Evolutionary conservation across 2,329 filamentous ascomycete species (phyloP).

Genomic region (Ceratocystis cubensis): DNA sequence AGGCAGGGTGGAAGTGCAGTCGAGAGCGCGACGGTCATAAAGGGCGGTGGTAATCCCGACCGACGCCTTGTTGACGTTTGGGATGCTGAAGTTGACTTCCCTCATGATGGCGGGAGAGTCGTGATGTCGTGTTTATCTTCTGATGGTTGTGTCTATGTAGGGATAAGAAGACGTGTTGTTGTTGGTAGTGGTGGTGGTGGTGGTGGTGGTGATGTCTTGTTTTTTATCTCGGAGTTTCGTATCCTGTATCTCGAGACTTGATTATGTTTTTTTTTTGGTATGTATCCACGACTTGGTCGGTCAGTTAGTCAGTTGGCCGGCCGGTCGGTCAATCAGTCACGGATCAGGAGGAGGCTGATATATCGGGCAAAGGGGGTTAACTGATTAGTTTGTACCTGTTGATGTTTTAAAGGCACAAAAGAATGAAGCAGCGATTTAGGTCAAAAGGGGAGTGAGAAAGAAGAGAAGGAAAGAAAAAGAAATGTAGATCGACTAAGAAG

Average conservation of each 20-base stretch:
- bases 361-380: neutral
- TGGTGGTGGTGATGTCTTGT: neutral
- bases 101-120: constrained; percentile 56
- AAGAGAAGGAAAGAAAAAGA: constrained; percentile 5
- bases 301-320: neutral
- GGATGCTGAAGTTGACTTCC: constrained; percentile 99
- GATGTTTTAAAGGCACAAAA: constrained; percentile 9
- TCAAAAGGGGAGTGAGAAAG: neutral
- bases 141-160: neutral
- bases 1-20: constrained; percentile 94
- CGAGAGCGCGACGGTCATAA: constrained; percentile 91
- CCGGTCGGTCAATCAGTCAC: neutral
- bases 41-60: constrained; percentile 97
- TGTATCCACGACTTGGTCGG: neutral
- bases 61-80: constrained; percentile 98
- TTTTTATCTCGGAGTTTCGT: no score
- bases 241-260: neutral
- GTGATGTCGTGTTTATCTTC: neutral
- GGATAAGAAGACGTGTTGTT: neutral
- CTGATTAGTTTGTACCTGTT: neutral
- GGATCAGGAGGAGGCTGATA: neutral
- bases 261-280: neutral
- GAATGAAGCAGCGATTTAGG: constrained; percentile 7
- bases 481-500: constrained; percentile 7
- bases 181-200: neutral